Percentiles rank a stretch among this genome's conserved stretches.
phyloP scores from a whole-genome alignment of 495 filamentous ascomycete species.

The Lentithecium fluviatile region DNA sequence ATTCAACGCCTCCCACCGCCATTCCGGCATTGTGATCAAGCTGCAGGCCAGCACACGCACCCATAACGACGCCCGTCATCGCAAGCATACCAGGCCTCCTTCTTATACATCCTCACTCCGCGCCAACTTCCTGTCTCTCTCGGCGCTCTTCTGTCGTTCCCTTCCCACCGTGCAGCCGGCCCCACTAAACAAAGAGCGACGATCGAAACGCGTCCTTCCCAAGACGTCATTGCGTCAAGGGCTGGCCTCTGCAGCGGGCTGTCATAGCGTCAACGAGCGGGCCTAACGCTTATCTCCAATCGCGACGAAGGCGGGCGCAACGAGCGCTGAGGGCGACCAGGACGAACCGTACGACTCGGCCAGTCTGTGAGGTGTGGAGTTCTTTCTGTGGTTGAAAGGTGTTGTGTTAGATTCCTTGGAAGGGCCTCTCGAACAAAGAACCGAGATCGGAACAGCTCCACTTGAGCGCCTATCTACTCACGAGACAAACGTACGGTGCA shows the following conservation, averaged over 20 bases:
- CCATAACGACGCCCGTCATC: not conserved
- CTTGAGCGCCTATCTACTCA: conserved; percentile 11
- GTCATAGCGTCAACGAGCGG: conserved; percentile 12
- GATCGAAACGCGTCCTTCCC: not conserved
- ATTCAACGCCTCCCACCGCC: not conserved
- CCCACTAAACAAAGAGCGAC: not conserved
- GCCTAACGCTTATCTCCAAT: conserved; percentile 24
- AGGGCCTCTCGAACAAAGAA: conserved; percentile 13
- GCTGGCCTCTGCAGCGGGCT: conserved; percentile 4
- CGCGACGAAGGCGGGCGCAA: conserved; percentile 12
- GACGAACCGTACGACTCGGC: no score
- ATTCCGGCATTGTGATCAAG: not conserved
- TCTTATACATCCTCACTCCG: not conserved
- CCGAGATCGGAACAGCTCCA: conserved; percentile 19
- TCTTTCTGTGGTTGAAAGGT: no score
- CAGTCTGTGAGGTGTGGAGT: no score
- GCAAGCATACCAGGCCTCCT: not conserved
- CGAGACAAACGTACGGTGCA: conserved; percentile 1
- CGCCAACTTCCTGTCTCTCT: not conserved
- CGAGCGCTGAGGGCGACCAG: no score
- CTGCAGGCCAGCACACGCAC: not conserved
- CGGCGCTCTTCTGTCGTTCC: not conserved
- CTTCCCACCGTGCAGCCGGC: not conserved
- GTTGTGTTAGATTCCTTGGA: not conserved
- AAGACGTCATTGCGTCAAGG: conserved; percentile 9